Evolutionary conservation across 2,329 filamentous ascomycete species (phyloP).

Genomic region (Xylariomycetidae sp.): DNA sequence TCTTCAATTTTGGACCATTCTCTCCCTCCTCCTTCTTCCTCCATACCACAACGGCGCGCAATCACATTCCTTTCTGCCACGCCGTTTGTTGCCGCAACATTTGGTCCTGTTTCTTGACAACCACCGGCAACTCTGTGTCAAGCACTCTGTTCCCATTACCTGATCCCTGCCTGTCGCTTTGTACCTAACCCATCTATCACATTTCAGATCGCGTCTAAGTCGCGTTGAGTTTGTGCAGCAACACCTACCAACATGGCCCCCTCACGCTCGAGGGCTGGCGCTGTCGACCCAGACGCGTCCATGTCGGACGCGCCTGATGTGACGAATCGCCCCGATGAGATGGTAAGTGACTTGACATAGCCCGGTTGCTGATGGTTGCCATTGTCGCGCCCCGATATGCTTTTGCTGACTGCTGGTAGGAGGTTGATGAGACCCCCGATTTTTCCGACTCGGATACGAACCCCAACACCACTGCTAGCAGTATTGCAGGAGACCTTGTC

Average conservation of each 20-base stretch:
- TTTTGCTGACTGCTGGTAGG: constrained; percentile 29
- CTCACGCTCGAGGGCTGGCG: constrained; percentile 44
- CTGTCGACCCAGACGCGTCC: constrained; percentile 54
- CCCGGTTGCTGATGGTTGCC: too few species aligned
- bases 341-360: constrained; percentile 41
- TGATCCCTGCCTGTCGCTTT: constrained; percentile 1
- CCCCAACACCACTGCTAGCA: constrained; percentile 70
- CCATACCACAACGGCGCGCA: too few species aligned
- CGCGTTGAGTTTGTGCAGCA: constrained; percentile 45
- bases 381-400: too few species aligned
- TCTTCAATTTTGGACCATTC: too few species aligned
- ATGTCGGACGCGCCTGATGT: constrained; percentile 54
- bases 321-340: constrained; percentile 35
- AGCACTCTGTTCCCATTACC: background rate
- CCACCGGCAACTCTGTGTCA: too few species aligned
- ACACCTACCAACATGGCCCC: constrained; percentile 42
- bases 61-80: constrained; percentile 12
- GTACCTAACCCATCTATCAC: constrained; percentile 2
- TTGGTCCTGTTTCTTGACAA: too few species aligned
- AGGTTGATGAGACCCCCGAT: constrained; percentile 60
- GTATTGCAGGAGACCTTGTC: constrained; percentile 67
- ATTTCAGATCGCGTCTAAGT: constrained; percentile 40
- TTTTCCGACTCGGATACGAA: constrained; percentile 63
- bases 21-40: too few species aligned
- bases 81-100: too few species aligned